These are phyloP conservation scores for Terfezia boudieri DNA, from an alignment of 495 filamentous ascomycete species.

Conservation along the genomic window DNA sequence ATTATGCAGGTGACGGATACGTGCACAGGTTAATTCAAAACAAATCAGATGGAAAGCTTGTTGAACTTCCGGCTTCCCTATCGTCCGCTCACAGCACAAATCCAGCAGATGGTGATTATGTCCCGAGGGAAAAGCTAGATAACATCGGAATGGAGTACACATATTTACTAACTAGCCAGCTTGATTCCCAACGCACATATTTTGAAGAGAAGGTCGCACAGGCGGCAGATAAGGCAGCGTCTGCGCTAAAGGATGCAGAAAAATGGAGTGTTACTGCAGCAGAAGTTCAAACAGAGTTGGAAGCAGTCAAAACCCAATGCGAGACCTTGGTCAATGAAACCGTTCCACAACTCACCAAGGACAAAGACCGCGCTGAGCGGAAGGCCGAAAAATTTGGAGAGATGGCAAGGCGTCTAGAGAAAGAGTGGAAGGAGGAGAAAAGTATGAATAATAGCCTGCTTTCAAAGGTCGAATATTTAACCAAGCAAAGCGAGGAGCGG, in stretches of 20 bases:
- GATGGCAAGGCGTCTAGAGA: constrained; percentile 51
- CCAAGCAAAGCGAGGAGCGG: constrained; percentile 31
- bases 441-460: constrained; percentile 56
- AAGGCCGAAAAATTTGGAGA: constrained; percentile 47
- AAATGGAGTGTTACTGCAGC: constrained; percentile 33
- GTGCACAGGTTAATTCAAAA: constrained; percentile 86
- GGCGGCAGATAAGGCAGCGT: constrained; percentile 71
- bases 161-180: constrained; percentile 70
- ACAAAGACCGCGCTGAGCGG: constrained; percentile 41
- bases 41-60: constrained; percentile 73
- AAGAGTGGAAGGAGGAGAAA: constrained; percentile 72
- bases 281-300: constrained; percentile 29
- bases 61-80: constrained; percentile 44
- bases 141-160: constrained; percentile 85
- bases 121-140: constrained; percentile 78
- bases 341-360: constrained; percentile 44
- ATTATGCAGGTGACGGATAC: constrained; percentile 85
- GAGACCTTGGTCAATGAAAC: constrained; percentile 32
- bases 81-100: constrained; percentile 11
- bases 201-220: constrained; percentile 86
- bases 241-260: constrained; percentile 43
- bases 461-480: constrained; percentile 47
- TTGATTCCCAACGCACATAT: constrained; percentile 79
- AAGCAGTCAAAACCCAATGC: constrained; percentile 32
- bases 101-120: constrained; percentile 36